A percentile compares a stretch with the other conserved stretches of the same genome.
Evolutionary conservation across 1,284 basidiomycete genomes (phyloP).

Genomic region (Ustilago cynodontis): DNA sequence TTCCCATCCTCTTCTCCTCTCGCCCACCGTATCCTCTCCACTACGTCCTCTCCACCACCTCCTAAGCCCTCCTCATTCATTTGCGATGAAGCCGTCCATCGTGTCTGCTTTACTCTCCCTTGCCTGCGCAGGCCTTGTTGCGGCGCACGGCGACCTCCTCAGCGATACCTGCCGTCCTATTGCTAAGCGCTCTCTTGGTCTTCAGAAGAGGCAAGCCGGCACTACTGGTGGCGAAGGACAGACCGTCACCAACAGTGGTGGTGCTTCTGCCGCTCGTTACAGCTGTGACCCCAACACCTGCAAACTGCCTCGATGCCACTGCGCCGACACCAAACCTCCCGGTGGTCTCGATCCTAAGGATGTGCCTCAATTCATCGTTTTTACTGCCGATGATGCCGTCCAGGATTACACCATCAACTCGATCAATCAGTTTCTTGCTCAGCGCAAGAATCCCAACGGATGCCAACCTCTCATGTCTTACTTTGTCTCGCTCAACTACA

Average conservation of each 20-base stretch:
- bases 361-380: constrained; percentile 61
- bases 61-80: not conserved
- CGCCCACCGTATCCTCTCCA: not conserved
- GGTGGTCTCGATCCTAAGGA: constrained; percentile 59
- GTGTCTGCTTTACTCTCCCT: constrained; percentile 31
- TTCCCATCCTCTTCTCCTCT: too few species aligned
- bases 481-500: constrained; percentile 75
- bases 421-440: constrained; percentile 80
- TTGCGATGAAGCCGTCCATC: constrained; percentile 29
- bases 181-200: constrained; percentile 25
- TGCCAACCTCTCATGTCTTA: constrained; percentile 75
- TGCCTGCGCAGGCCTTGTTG: constrained; percentile 31
- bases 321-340: constrained; percentile 63
- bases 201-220: constrained; percentile 36
- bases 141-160: constrained; percentile 45
- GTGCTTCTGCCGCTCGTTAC: constrained; percentile 61
- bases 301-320: constrained; percentile 61
- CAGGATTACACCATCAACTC: constrained; percentile 80
- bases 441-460: constrained; percentile 85
- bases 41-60: not conserved
- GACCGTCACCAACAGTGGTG: constrained; percentile 32
- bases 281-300: constrained; percentile 59
- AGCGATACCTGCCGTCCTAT: constrained; percentile 48
- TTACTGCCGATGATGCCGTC: constrained; percentile 74
- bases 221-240: constrained; percentile 54